Evolutionary conservation across 2,329 filamentous ascomycete genomes (phyloP), one percentile per base, ranked within the genome.

Genomic region (Arthrinium phaeospermum): DNA sequence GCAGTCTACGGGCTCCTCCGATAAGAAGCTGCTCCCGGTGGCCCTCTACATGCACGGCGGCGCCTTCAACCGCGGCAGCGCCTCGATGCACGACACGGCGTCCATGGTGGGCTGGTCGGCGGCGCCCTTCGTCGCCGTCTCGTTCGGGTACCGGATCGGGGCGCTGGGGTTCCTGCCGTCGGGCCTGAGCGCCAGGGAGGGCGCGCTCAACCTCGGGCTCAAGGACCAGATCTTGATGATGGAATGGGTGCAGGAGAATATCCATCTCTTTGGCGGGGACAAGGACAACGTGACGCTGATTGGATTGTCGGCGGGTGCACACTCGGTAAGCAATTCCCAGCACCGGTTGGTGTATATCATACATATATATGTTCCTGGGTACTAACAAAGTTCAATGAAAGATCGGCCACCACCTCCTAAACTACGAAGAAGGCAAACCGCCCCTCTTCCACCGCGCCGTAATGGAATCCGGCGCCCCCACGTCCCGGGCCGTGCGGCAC

Each of bases 141-240:
- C 82, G 46, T 84, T 87, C 76, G 84, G 84, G 75, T 86, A 90
- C 77, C 84, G 89, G 12, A 83, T 91, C 51, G 86, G 86, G 12
- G 86, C 87, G 4, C 84, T 91, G 76, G 91, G 91, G 0, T 92
- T 93, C 77, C 77, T 92, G n/a, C 85, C 85, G 34, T 90, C 80
- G 71, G 79, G 76, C 13, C 78, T 89, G 71, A 84, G 86, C 72
- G 80, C 84, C 10, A 84, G 85, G 34, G 86, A 88, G 69, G 90
- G 89, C 0, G 76, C 85, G 19, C 82, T 90, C 3, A 92, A 91
- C 74, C 76, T 87, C n/a, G 90, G 90, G 0, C 78, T 90, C 3
- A 82, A 83, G 70, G 89, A 90, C 73, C 88, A 90, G 76, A 81
- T 84, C 1, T 72, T 85, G 0, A 79, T 86, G 13, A 79, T 90